Evolutionary conservation across 148 eudicot genomes (phyloP).

Genomic region (Rhododendron ovatum): DNA sequence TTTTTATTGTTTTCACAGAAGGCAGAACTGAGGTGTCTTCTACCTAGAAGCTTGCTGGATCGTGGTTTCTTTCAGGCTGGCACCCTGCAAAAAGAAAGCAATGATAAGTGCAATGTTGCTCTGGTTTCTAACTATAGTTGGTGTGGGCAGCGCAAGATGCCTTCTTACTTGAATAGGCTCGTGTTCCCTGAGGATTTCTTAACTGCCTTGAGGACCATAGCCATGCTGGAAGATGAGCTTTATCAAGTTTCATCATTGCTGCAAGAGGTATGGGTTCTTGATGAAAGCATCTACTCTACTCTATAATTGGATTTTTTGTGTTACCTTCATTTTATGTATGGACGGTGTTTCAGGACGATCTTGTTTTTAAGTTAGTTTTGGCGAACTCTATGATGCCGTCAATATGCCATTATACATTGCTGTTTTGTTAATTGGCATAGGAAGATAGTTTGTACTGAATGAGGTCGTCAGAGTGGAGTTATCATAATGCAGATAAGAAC

Average conservation of each 20-base stretch:
- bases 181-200: slow-evolving; percentile 9
- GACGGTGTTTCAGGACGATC: not conserved
- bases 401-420: not conserved
- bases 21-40: slow-evolving; percentile 60
- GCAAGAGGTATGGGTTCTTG: not conserved
- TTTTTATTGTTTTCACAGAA: slow-evolving; percentile 42
- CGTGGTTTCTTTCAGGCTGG: slow-evolving; percentile 56
- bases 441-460: not conserved
- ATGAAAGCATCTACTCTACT: not conserved
- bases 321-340: not conserved
- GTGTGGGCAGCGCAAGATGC: slow-evolving; percentile 84
- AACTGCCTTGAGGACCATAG: not conserved
- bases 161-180: slow-evolving; percentile 30
- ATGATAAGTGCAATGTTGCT: slow-evolving; percentile 13
- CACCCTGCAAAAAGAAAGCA: slow-evolving; percentile 25
- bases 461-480: not conserved
- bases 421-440: not conserved
- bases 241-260: not conserved
- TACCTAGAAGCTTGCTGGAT: slow-evolving; percentile 54
- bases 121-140: slow-evolving; percentile 54
- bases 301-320: not conserved
- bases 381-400: not conserved
- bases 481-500: not conserved
- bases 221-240: slow-evolving; percentile 1
- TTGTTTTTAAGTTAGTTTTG: not conserved